Conservation (phyloP, 208 protist species). For the Acanthamoeba triangularis region DNA sequence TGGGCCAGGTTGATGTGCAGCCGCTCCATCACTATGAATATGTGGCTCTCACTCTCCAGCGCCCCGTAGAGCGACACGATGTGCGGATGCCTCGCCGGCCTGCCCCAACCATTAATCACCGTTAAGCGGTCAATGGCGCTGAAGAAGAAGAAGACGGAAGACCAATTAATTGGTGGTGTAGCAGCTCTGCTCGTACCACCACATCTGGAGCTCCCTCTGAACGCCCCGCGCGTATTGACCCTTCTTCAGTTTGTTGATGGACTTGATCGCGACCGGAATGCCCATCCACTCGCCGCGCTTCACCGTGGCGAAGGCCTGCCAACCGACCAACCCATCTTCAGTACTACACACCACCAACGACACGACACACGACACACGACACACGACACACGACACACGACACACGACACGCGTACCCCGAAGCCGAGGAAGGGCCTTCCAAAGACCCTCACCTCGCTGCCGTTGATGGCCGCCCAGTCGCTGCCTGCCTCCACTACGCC, state of each 20-base stretch:
- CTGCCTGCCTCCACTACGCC: not conserved
- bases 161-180: too few relatives aligned
- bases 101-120: not conserved
- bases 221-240: slow-evolving; percentile 60
- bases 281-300: slow-evolving; percentile 70
- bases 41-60: slow-evolving; percentile 63
- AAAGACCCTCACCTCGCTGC: slow-evolving; percentile 32
- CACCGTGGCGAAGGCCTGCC: slow-evolving; percentile 47
- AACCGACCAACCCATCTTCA: not conserved
- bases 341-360: not conserved
- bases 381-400: not conserved
- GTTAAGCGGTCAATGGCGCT: not conserved
- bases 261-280: slow-evolving; percentile 63
- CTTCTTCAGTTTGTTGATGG: slow-evolving; percentile 77
- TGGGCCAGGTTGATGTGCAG: slow-evolving; percentile 60
- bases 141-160: not conserved
- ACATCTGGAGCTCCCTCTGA: slow-evolving; percentile 59
- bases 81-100: slow-evolving; percentile 63
- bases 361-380: too few relatives aligned
- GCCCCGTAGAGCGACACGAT: slow-evolving; percentile 69
- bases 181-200: slow-evolving; percentile 24
- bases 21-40: slow-evolving; percentile 71
- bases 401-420: not conserved
- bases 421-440: slow-evolving; percentile 26
- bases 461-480: not conserved